A percentile compares a stretch with the other conserved stretches of the same genome.
Conservation (phyloP, 495 filamentous ascomycete genomes). For the Sphaerosporella brunnea region DNA sequence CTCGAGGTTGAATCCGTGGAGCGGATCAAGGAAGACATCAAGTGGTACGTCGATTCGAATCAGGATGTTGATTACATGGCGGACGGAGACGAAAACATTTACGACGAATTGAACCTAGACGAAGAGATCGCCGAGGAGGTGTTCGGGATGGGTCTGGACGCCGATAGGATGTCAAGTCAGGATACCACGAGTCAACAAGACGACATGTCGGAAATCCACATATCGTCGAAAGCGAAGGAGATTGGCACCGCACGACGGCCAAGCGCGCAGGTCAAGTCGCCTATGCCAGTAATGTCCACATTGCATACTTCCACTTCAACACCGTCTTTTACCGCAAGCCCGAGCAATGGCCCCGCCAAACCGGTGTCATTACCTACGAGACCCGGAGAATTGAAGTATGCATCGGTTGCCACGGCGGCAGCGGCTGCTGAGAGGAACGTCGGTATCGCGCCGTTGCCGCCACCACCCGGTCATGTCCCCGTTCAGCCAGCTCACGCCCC, state of each 20-base stretch:
- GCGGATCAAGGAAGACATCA: slow-evolving; percentile 76
- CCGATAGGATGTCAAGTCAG: slow-evolving; percentile 80
- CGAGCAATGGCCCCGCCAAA: slow-evolving; percentile 50
- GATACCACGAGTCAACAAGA: slow-evolving; percentile 87
- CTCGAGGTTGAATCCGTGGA: slow-evolving; percentile 71
- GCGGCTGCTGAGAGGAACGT: slow-evolving; percentile 83
- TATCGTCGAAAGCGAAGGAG: slow-evolving; percentile 31
- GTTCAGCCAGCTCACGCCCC: background rate
- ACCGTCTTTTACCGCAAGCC: slow-evolving; percentile 32
- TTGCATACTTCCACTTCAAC: slow-evolving; percentile 43
- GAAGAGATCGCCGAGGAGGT: slow-evolving; percentile 60
- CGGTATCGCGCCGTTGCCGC: slow-evolving; percentile 81
- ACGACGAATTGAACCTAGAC: slow-evolving; percentile 81
- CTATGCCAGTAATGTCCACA: slow-evolving; percentile 75
- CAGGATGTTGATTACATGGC: slow-evolving; percentile 76
- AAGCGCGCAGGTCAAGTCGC: slow-evolving; percentile 83
- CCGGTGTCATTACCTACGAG: slow-evolving; percentile 74
- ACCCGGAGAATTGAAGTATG: slow-evolving; percentile 85
- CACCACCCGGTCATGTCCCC: slow-evolving; percentile 49
- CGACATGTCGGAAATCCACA: slow-evolving; percentile 55
- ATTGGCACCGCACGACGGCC: slow-evolving; percentile 43
- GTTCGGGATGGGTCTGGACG: slow-evolving; percentile 66
- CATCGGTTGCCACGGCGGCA: slow-evolving; percentile 85
- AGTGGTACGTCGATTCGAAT: slow-evolving; percentile 85
- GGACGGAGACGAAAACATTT: slow-evolving; percentile 75